A percentile compares a stretch with the other conserved stretches of the same genome.
phyloP scores from a whole-genome alignment of 164 flowering plant genomes.

The Aristolochia fimbriata region DNA sequence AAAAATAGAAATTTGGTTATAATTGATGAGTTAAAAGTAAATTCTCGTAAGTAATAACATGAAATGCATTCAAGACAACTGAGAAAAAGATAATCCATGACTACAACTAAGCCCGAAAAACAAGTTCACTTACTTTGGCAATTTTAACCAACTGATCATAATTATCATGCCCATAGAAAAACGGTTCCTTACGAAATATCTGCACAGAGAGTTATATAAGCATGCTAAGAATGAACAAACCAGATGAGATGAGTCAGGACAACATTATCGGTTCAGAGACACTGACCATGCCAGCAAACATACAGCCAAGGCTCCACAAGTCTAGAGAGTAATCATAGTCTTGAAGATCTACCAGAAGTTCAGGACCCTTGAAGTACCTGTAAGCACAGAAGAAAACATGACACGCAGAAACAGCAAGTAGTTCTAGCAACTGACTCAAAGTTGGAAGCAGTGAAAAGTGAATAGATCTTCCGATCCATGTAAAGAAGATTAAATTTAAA shows the following conservation, averaged over 20 bases:
- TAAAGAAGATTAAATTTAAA: background rate
- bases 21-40: too few species aligned
- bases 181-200: constrained; percentile 68
- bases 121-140: constrained; percentile 59
- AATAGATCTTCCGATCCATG: background rate
- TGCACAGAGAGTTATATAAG: constrained; percentile 22
- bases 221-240: background rate
- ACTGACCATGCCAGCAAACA: constrained; percentile 99
- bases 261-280: background rate
- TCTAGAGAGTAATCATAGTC: constrained; percentile 98
- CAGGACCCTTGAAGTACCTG: constrained; percentile 98
- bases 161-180: constrained; percentile 95
- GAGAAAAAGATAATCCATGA: too few species aligned
- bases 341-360: constrained; percentile 95
- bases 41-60: too few species aligned
- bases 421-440: background rate
- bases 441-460: background rate
- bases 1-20: too few species aligned
- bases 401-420: background rate
- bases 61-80: too few species aligned
- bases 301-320: constrained; percentile 98
- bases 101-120: background rate
- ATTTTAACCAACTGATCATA: constrained; percentile 96
- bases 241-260: background rate
- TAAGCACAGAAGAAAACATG: constrained; percentile 7